A percentile compares a stretch with the other conserved stretches of the same genome.
Evolutionary conservation across 768 basidiomycete species (phyloP).

Genomic region (Termitomyces sp.): DNA sequence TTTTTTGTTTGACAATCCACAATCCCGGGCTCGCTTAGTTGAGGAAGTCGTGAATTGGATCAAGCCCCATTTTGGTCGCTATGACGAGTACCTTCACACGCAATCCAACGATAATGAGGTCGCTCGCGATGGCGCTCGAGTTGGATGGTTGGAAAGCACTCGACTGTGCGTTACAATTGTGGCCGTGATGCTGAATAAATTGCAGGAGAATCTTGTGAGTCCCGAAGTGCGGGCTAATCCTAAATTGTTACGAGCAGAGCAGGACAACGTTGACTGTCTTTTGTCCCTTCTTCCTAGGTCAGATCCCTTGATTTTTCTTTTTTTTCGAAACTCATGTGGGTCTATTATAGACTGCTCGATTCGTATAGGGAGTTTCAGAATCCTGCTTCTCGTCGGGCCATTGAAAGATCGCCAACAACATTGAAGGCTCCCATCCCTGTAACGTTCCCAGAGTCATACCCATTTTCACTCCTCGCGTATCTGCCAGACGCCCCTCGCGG

Average conservation of each 20-base stretch:
- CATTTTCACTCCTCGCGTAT: conserved; percentile 75
- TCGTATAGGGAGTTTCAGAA: conserved; percentile 83
- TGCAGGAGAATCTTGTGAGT: conserved; percentile 74
- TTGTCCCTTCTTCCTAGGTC: conserved; percentile 81
- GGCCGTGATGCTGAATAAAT: conserved; percentile 84
- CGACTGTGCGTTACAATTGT: conserved; percentile 88
- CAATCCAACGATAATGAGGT: conserved; percentile 61
- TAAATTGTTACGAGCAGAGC: conserved; percentile 65
- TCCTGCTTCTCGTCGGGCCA: conserved; percentile 56
- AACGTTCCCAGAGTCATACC: conserved; percentile 92
- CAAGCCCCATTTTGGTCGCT: conserved; percentile 90
- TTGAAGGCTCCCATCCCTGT: conserved; percentile 59
- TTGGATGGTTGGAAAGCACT: conserved; percentile 86
- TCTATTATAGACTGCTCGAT: conserved; percentile 61
- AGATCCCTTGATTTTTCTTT: conserved; percentile 1
- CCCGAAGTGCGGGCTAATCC: conserved; percentile 60
- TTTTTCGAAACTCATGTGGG: background rate
- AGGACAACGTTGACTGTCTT: conserved; percentile 87
- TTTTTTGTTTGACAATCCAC: conserved; percentile 78
- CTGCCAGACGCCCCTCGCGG: conserved; percentile 50
- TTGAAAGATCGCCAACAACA: conserved; percentile 62
- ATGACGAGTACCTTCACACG: conserved; percentile 72
- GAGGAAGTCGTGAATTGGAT: conserved; percentile 92
- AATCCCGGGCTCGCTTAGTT: conserved; percentile 74
- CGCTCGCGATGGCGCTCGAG: conserved; percentile 65